Base-by-base conservation (phyloP, 2,329 filamentous ascomycete species). In the Beauveria rudraprayagi region DNA sequence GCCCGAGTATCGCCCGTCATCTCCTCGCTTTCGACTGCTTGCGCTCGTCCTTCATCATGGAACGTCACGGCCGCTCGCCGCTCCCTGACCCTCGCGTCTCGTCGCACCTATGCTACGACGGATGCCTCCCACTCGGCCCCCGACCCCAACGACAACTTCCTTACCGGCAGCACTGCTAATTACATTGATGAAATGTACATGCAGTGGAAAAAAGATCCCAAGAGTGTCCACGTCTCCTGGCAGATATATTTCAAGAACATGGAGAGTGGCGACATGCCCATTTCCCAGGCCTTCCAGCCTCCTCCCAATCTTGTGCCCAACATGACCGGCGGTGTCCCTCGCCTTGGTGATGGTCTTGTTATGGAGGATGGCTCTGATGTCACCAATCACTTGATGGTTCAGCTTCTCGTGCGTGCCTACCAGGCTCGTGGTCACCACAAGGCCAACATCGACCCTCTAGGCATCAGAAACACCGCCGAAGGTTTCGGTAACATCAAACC, bases 111-210 rank as follows among this genome's bases (percentile, higher is more conserved):
- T 76, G 79, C 82, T 64, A 83, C 83, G 63, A 53, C 58, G 8
- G 73, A 69, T 67, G 78, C 83, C 60, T 78, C 78, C 62, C 76
- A 80, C 60, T 78, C 77, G 61, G 73, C 83, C 22, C 84, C 85
- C 65, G 91, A 96, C 73, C 85, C 92, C 66, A 96, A 90, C 76
- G 94, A 99, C 78, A 96, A 88, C 78, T 99, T 99, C 83, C 84
- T 99, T 64, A 91, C 92, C 65, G 94, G 94, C 67, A 97, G 91
- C 81, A 94, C 93, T 63, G 94, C 94, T 77, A 97, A 96, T 80
- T 99, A 99, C 80, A 91, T 99, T 74, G 94, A 99, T 76, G 94
- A 97, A 81, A 99, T 99, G 94, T 99, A 99, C 78, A 81, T 97
- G 80, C 87, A 92, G 74, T 99, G 94, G 94, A 96, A 93, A 78